These are phyloP conservation scores for Penicillium taxi DNA, from an alignment of 495 filamentous ascomycete genomes.

Conservation along the genomic window DNA sequence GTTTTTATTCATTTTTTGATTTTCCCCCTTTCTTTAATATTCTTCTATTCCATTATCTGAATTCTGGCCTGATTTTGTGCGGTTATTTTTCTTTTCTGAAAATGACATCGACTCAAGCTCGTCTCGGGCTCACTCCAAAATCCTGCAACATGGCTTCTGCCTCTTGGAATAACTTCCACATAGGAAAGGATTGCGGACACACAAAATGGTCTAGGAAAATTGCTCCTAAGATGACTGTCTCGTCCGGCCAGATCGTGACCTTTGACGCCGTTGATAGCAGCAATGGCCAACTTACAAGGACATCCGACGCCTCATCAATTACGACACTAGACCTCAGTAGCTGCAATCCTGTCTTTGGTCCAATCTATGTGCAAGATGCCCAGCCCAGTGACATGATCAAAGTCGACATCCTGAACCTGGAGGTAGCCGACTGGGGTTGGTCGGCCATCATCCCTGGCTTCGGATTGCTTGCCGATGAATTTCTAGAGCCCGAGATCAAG, in stretches of 20 bases:
- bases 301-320: slow-evolving; percentile 33
- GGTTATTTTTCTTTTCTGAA: too few relatives aligned
- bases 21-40: not conserved
- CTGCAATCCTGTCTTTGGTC: slow-evolving; percentile 43
- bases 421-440: slow-evolving; percentile 43
- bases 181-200: slow-evolving; percentile 34
- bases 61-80: too few relatives aligned
- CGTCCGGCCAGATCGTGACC: slow-evolving; percentile 35
- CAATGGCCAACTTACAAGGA: slow-evolving; percentile 38
- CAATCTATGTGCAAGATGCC: slow-evolving; percentile 38
- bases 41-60: too few relatives aligned
- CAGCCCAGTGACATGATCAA: slow-evolving; percentile 44
- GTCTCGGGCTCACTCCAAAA: slow-evolving; percentile 12
- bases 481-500: slow-evolving; percentile 33
- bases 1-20: not conserved
- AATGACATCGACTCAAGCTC: too few relatives aligned
- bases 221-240: slow-evolving; percentile 36
- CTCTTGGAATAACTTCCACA: slow-evolving; percentile 29
- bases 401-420: slow-evolving; percentile 37
- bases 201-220: slow-evolving; percentile 43
- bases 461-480: slow-evolving; percentile 42
- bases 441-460: slow-evolving; percentile 44
- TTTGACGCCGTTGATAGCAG: slow-evolving; percentile 46
- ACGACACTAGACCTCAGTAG: slow-evolving; percentile 33
- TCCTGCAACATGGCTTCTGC: slow-evolving; percentile 17